Evolutionary conservation across 805 yeast genomes (phyloP).

Genomic region (Pichia scutulata): DNA sequence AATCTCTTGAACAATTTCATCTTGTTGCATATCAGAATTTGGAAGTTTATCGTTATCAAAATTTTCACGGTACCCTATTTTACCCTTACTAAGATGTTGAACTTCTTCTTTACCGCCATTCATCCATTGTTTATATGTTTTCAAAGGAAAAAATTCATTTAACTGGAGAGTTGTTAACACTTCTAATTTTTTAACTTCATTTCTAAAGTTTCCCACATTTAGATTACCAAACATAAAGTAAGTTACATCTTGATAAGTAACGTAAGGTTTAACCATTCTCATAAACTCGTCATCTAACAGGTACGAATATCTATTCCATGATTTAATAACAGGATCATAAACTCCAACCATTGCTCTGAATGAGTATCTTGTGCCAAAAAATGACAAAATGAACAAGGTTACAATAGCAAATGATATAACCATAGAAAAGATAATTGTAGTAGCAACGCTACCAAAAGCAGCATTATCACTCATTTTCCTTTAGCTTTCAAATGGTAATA

Average conservation of each 20-base stretch:
- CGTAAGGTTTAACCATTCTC: slow-evolving; percentile 7
- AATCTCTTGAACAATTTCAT: neutral
- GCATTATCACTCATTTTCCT: neutral
- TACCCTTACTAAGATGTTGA: slow-evolving; percentile 34
- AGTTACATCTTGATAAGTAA: slow-evolving; percentile 3
- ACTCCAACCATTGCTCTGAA: slow-evolving; percentile 51
- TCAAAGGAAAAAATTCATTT: slow-evolving; percentile 50
- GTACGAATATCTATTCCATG: slow-evolving; percentile 13
- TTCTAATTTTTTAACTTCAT: slow-evolving; percentile 40
- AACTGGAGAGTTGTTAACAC: slow-evolving; percentile 40
- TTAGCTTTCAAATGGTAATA: no score
- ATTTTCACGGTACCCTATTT: slow-evolving; percentile 29
- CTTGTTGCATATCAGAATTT: neutral
- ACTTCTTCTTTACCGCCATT: slow-evolving; percentile 53
- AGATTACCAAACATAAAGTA: slow-evolving; percentile 7
- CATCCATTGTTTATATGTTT: slow-evolving; percentile 53
- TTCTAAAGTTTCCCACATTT: slow-evolving; percentile 18
- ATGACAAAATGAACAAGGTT: slow-evolving; percentile 47
- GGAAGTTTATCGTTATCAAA: slow-evolving; percentile 22
- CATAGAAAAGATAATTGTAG: slow-evolving; percentile 55
- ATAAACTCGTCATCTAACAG: slow-evolving; percentile 3
- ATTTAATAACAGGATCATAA: slow-evolving; percentile 28
- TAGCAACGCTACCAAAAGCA: slow-evolving; percentile 39
- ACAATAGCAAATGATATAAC: slow-evolving; percentile 56
- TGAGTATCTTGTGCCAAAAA: slow-evolving; percentile 55